Evolutionary conservation across 2,329 filamentous ascomycete genomes (phyloP).

Genomic region (Penicillium sumatraense): DNA sequence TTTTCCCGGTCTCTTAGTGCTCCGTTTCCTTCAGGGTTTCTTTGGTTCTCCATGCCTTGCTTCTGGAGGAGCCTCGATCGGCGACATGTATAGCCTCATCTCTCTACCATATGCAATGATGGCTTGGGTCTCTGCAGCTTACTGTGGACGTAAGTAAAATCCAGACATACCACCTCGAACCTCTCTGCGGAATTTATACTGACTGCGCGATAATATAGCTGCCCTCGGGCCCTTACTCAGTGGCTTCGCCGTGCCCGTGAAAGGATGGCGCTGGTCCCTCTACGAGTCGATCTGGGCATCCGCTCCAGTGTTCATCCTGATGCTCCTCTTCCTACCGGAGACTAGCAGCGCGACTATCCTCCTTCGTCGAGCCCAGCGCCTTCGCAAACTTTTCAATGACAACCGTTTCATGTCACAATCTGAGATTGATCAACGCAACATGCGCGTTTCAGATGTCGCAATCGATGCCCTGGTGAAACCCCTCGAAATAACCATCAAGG

Average conservation of each 20-base stretch:
- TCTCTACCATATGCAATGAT: conserved; percentile 64
- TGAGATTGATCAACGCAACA: conserved; percentile 62
- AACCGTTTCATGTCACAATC: conserved; percentile 62
- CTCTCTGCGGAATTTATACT: conserved; percentile 6
- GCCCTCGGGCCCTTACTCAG: conserved; percentile 68
- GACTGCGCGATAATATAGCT: conserved; percentile 25
- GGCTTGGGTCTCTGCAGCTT: conserved; percentile 58
- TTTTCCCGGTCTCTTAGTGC: conserved; percentile 66
- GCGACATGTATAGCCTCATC: conserved; percentile 57
- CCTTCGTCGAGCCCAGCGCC: conserved; percentile 62
- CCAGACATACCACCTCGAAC: not conserved
- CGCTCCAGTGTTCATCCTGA: conserved; percentile 61
- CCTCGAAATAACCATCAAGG: conserved; percentile 64
- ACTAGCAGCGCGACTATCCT: conserved; percentile 66
- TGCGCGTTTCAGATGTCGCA: conserved; percentile 20
- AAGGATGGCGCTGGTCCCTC: conserved; percentile 62
- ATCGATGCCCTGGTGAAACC: conserved; percentile 46
- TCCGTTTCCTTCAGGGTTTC: conserved; percentile 69
- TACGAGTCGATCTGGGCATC: conserved; percentile 67
- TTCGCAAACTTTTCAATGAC: conserved; percentile 65
- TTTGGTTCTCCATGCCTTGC: conserved; percentile 69
- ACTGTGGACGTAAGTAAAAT: conserved; percentile 45
- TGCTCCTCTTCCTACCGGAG: conserved; percentile 69
- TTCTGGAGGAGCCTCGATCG: conserved; percentile 55
- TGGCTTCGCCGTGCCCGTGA: conserved; percentile 60